These are phyloP conservation scores for Trichoderma pleuroti DNA, from an alignment of 2,329 filamentous ascomycete genomes.

Conservation along the genomic window DNA sequence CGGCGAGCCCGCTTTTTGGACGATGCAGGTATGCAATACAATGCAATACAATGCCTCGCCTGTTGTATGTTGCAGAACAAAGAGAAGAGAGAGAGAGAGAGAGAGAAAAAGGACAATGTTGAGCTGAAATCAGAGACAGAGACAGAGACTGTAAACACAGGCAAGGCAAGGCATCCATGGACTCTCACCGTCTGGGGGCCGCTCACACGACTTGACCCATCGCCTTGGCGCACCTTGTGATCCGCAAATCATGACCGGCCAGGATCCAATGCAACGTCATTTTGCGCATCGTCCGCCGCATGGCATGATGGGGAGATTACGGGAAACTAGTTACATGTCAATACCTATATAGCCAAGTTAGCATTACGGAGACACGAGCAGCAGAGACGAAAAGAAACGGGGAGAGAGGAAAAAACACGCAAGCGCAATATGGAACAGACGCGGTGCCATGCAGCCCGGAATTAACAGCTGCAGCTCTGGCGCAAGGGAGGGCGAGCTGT, in stretches of 20 bases:
- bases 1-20: not conserved
- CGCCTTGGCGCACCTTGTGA: constrained; percentile 8
- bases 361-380: not conserved
- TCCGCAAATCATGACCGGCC: constrained; percentile 10
- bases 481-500: not conserved
- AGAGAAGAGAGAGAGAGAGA: not conserved
- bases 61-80: not conserved
- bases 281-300: constrained; percentile 7
- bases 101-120: not conserved
- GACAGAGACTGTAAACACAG: not conserved
- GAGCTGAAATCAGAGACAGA: not conserved
- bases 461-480: not conserved
- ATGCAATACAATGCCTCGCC: not conserved
- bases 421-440: not conserved
- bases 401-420: not conserved
- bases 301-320: constrained; percentile 1
- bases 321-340: not conserved
- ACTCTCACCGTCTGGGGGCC: constrained; percentile 1
- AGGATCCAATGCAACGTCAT: constrained; percentile 12
- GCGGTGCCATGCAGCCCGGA: not conserved
- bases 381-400: not conserved
- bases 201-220: constrained; percentile 12
- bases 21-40: not conserved
- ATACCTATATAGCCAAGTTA: not conserved
- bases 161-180: not conserved